Evolutionary conservation across 2,329 filamentous ascomycete species (phyloP).

Genomic region (Nigrospora sphaerica): DNA sequence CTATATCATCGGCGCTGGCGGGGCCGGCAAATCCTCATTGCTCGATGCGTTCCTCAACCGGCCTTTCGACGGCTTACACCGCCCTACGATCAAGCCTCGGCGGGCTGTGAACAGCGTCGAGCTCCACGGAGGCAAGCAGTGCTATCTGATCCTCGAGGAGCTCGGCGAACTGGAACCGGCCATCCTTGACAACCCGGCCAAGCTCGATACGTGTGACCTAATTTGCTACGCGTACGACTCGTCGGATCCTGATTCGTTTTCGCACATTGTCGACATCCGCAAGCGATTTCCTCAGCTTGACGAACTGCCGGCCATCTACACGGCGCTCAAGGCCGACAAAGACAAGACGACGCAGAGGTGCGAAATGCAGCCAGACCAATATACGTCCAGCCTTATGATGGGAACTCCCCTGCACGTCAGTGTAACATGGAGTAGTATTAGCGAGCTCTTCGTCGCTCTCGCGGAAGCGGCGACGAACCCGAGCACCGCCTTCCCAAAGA

Average conservation of each 20-base stretch:
- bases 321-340: constrained; percentile 87
- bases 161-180: constrained; percentile 93
- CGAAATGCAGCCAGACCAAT: constrained; percentile 85
- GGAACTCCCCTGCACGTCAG: constrained; percentile 88
- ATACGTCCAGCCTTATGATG: constrained; percentile 81
- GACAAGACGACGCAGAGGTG: constrained; percentile 96
- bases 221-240: constrained; percentile 96
- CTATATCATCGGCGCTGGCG: constrained; percentile 80
- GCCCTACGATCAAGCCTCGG: constrained; percentile 90
- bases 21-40: constrained; percentile 84
- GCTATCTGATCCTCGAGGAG: constrained; percentile 92
- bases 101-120: constrained; percentile 95
- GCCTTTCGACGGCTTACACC: constrained; percentile 76
- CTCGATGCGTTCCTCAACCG: constrained; percentile 87
- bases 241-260: constrained; percentile 91
- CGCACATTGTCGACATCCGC: constrained; percentile 78
- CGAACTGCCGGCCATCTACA: constrained; percentile 85
- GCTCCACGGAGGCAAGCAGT: constrained; percentile 90
- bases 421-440: constrained; percentile 88
- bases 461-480: constrained; percentile 91
- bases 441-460: constrained; percentile 84
- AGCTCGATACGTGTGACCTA: constrained; percentile 87
- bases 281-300: constrained; percentile 76
- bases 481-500: constrained; percentile 80
- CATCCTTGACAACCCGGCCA: constrained; percentile 83